Base-by-base conservation (phyloP, 2,329 filamentous ascomycete species). In the Penicillium polonicum region DNA sequence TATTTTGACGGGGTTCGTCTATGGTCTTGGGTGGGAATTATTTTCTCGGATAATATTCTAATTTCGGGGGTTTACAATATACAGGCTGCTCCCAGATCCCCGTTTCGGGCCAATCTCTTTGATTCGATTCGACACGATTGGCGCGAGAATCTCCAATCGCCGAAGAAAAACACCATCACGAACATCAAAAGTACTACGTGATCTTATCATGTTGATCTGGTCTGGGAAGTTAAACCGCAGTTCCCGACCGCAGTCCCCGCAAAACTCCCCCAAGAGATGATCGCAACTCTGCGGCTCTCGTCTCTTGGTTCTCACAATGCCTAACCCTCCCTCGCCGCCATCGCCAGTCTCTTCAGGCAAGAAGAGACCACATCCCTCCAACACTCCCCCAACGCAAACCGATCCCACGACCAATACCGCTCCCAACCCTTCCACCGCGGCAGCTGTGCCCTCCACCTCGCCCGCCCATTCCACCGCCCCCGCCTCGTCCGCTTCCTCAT, bases 401-500 rank as follows among this genome's bases (percentile, higher is more conserved):
- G 57, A 67, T 60, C 43, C 62, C 39, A 58, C 61, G 55, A 43
- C 60, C 43, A 67, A 65, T 44, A 23, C 58, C 38, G 58, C 58
- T 5, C 48, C 60, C 36, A 61, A 61, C 44, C 46, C 57, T 49
- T 58, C 61, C 57, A 31, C 44, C 46, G 10, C 58, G 25, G 13
- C 58, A 36, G 51, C 60, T 31, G 55, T 60, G 23, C 61, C 65
- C n/a, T 59, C 65, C 31, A 60, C 62, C 33, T 63, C 64, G 27
- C 59, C 66, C 41, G 61, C 59, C 25, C 67, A 64, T 43, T 67
- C 70, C 13, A 60, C 68, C 29, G 55, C 65, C 54, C 62, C 68
- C 53, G 39, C 60, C 50, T 61, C 64, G 21, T 54, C 59, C 31
- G 61, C 66, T 35, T 62, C 70, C 9, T 77, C 78, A 64, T 93